A percentile compares a stretch with the other conserved stretches of the same genome.
Conservation (phyloP, 768 basidiomycete genomes). For the Mycena maculata region DNA sequence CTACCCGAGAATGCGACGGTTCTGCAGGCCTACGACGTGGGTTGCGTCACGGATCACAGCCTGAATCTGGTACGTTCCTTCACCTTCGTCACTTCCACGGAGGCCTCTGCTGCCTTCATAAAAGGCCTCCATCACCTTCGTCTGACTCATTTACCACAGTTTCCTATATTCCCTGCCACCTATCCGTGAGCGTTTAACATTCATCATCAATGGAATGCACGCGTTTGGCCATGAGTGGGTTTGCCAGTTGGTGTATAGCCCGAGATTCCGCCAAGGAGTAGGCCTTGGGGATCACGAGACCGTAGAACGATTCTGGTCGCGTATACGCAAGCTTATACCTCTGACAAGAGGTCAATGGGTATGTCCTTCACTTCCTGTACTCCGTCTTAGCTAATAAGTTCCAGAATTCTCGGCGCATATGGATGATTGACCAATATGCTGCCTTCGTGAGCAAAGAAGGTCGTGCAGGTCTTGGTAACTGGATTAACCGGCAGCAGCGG, state of each 20-base stretch:
- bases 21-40: slow-evolving; percentile 46
- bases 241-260: slow-evolving; percentile 51
- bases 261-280: slow-evolving; percentile 41
- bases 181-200: slow-evolving; percentile 41
- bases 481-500: slow-evolving; percentile 43
- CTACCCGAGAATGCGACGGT: slow-evolving; percentile 45
- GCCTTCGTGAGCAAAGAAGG: slow-evolving; percentile 40
- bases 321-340: slow-evolving; percentile 37
- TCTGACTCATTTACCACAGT: too few relatives aligned
- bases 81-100: neutral
- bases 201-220: slow-evolving; percentile 48
- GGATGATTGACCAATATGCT: slow-evolving; percentile 49
- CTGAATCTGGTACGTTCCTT: slow-evolving; percentile 37
- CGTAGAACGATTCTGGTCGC: slow-evolving; percentile 48
- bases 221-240: slow-evolving; percentile 49
- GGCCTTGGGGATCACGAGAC: slow-evolving; percentile 52
- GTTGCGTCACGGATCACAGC: slow-evolving; percentile 48
- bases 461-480: slow-evolving; percentile 46
- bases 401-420: slow-evolving; percentile 39
- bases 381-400: slow-evolving; percentile 15
- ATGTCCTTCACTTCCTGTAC: neutral
- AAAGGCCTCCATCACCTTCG: too few relatives aligned
- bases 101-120: too few relatives aligned
- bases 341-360: slow-evolving; percentile 33
- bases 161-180: neutral